These are phyloP conservation scores for Cyanophora paradoxa DNA, from an alignment of 78 protist genomes.

Conservation along the genomic window DNA sequence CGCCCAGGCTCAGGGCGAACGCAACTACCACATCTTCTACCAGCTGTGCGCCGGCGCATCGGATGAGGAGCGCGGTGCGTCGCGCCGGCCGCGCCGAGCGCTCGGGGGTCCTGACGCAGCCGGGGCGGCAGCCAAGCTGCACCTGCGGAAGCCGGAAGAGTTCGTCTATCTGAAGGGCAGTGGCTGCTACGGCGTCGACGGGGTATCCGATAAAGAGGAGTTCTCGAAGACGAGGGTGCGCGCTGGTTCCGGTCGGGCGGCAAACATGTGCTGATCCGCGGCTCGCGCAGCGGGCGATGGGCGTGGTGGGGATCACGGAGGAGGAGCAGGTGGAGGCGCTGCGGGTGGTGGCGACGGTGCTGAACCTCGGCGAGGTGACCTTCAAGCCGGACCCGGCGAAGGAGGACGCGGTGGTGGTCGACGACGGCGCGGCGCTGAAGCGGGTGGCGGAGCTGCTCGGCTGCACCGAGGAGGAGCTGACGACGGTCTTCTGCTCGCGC, in stretches of 20 bases:
- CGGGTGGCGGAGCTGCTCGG: background rate
- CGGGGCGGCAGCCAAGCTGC: background rate
- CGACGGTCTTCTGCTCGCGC: background rate
- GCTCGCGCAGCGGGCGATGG: constrained; percentile 29
- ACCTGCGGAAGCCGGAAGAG: background rate
- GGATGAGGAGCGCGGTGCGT: too few relatives aligned
- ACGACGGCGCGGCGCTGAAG: background rate
- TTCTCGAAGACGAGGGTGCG: constrained; percentile 37
- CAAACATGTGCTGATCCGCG: too few relatives aligned
- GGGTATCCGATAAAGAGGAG: constrained; percentile 55
- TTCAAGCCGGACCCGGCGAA: constrained; percentile 17
- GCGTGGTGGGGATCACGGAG: constrained; percentile 48
- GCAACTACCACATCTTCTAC: constrained; percentile 92
- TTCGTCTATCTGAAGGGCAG: constrained; percentile 42
- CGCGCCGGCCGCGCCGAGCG: too few relatives aligned
- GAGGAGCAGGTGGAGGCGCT: constrained; percentile 55
- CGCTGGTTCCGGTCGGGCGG: too few relatives aligned
- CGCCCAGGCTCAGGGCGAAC: constrained; percentile 61
- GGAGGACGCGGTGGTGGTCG: background rate
- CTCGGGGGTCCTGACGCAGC: too few relatives aligned
- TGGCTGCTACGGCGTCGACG: constrained; percentile 50
- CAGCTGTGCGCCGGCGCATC: constrained; percentile 21
- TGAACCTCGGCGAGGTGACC: constrained; percentile 72
- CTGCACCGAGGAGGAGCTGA: background rate
- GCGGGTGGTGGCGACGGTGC: constrained; percentile 66